These are phyloP conservation scores for Solanum virginianum DNA, from an alignment of 257 asterid species.

Conservation along the genomic window DNA sequence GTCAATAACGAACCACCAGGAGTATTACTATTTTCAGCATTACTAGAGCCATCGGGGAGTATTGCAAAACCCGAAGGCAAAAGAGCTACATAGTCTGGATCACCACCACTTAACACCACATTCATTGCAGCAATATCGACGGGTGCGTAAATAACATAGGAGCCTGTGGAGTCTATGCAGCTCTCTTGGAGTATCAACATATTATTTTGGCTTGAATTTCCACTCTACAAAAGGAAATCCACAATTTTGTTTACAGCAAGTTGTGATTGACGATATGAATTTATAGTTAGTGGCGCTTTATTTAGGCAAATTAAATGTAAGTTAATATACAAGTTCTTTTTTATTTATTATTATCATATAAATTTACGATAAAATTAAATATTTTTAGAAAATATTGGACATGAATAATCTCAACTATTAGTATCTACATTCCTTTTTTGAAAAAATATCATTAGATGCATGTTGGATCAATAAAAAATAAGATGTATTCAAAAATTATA, in stretches of 20 bases:
- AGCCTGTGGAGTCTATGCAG: slow-evolving; percentile 26
- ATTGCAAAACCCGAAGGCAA: slow-evolving; percentile 53
- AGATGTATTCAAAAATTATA: not conserved
- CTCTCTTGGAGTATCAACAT: slow-evolving; percentile 47
- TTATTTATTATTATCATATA: not conserved
- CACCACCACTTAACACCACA: slow-evolving; percentile 37
- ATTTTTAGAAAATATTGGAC: not conserved
- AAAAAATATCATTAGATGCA: not conserved
- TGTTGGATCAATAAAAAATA: not conserved
- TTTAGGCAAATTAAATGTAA: not conserved
- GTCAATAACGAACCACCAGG: slow-evolving; percentile 37
- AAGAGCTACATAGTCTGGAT: slow-evolving; percentile 43
- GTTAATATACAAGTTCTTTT: no score
- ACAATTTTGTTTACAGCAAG: not conserved
- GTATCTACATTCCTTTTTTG: not conserved
- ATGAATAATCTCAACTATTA: not conserved
- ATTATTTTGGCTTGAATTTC: slow-evolving; percentile 42
- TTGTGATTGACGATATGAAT: not conserved
- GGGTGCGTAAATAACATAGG: slow-evolving; percentile 42
- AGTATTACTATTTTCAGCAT: slow-evolving; percentile 8
- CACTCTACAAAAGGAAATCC: slow-evolving; percentile 13
- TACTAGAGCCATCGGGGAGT: slow-evolving; percentile 35
- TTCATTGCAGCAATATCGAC: slow-evolving; percentile 37
- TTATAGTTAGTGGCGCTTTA: not conserved
- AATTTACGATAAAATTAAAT: not conserved